phyloP scores from a whole-genome alignment of 164 flowering plant genomes.

The Platanus orientalis region DNA sequence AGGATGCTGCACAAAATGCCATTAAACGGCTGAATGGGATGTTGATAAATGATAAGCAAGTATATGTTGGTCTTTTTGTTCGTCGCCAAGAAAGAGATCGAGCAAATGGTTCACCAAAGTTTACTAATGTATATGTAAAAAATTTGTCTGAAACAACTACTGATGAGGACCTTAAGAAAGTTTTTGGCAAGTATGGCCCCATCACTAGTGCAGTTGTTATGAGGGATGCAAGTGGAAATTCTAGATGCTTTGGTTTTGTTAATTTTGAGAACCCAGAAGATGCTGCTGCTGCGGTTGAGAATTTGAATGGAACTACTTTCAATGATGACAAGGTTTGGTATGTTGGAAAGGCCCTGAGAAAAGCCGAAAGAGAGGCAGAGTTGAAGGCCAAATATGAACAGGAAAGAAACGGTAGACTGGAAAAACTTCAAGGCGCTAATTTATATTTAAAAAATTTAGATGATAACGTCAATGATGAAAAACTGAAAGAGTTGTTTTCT shows the following conservation, averaged over 20 bases:
- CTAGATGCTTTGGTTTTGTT: slow-evolving; percentile 79
- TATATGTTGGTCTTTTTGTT: slow-evolving; percentile 69
- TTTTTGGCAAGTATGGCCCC: slow-evolving; percentile 55
- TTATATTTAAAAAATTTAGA: slow-evolving; percentile 80
- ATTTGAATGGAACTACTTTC: slow-evolving; percentile 50
- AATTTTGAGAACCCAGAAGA: slow-evolving; percentile 58
- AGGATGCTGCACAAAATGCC: slow-evolving; percentile 59
- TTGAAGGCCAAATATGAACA: slow-evolving; percentile 63
- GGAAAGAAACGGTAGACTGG: slow-evolving; percentile 52
- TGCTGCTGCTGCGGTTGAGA: slow-evolving; percentile 69
- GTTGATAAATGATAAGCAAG: too few species aligned
- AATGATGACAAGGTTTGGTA: slow-evolving; percentile 55
- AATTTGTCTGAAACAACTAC: slow-evolving; percentile 52
- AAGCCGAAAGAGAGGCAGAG: slow-evolving; percentile 71
- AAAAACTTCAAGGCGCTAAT: too few species aligned
- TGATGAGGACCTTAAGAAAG: slow-evolving; percentile 60
- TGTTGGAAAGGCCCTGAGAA: slow-evolving; percentile 78
- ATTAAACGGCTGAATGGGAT: slow-evolving; percentile 62
- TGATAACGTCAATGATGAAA: too few species aligned
- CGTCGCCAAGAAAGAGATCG: slow-evolving; percentile 55
- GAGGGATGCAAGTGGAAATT: slow-evolving; percentile 61
- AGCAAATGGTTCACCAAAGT: slow-evolving; percentile 41
- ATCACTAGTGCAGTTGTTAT: slow-evolving; percentile 70
- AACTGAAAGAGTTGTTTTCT: too few species aligned
- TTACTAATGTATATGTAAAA: slow-evolving; percentile 75